Percentiles rank a stretch among this genome's conserved stretches.
Conservation (phyloP, 768 basidiomycete genomes). For the Podaxis mareebaensis region DNA sequence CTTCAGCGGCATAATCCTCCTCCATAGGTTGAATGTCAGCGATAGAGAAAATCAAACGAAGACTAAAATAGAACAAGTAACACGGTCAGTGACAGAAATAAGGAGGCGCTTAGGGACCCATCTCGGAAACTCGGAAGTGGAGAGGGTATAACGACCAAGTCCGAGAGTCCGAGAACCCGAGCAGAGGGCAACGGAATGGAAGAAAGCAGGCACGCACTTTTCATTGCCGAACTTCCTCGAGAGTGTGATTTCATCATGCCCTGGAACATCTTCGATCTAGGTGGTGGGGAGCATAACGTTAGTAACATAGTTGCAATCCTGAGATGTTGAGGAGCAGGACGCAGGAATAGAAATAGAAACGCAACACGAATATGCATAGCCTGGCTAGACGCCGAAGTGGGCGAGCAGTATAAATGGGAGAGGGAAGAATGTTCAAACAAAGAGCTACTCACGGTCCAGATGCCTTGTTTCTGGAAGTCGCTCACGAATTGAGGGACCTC, state of each 20-base stretch:
- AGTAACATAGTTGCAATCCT: neutral
- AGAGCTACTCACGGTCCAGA: slow-evolving; percentile 69
- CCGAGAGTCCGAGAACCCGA: neutral
- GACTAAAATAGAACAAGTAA: slow-evolving; percentile 40
- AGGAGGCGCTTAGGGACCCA: neutral
- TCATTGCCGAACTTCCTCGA: slow-evolving; percentile 90
- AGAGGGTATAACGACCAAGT: neutral
- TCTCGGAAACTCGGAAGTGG: neutral
- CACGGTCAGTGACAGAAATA: slow-evolving; percentile 8
- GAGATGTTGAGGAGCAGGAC: neutral
- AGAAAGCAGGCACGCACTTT: slow-evolving; percentile 50
- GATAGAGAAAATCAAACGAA: slow-evolving; percentile 91
- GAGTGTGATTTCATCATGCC: slow-evolving; percentile 81
- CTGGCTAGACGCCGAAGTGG: neutral
- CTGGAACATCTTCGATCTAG: slow-evolving; percentile 68
- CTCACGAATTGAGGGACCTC: slow-evolving; percentile 73
- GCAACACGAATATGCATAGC: neutral
- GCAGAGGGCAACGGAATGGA: neutral
- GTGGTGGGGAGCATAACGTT: slow-evolving; percentile 4
- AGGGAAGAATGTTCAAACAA: neutral
- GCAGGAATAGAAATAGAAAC: neutral
- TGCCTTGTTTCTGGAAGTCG: slow-evolving; percentile 66
- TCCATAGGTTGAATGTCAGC: slow-evolving; percentile 71
- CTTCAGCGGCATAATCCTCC: slow-evolving; percentile 29
- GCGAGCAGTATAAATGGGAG: neutral